These are phyloP conservation scores for Leccinum ochraceum DNA, from an alignment of 768 basidiomycete genomes.

Conservation along the genomic window DNA sequence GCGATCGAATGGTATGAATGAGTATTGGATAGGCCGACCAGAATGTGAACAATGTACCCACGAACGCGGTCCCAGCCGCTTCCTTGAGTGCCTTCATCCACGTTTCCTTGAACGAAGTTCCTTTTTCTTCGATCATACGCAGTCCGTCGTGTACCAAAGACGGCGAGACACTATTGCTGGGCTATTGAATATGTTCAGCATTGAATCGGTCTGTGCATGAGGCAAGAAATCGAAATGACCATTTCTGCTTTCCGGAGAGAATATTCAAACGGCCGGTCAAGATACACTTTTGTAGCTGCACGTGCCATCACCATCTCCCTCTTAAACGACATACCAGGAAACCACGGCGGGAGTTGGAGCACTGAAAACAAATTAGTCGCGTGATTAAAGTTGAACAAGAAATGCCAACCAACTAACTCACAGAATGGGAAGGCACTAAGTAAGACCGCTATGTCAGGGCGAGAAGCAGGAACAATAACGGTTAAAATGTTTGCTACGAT, in stretches of 20 bases:
- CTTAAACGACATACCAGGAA: not conserved
- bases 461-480: not conserved
- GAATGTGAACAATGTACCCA: not conserved
- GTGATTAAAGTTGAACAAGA: not conserved
- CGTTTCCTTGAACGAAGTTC: not conserved
- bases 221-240: not conserved
- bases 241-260: not conserved
- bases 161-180: not conserved
- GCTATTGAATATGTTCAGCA: not conserved
- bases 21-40: not conserved
- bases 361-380: not conserved
- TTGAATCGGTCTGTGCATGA: not conserved
- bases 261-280: not conserved
- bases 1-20: not conserved
- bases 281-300: not conserved
- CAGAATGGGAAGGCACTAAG: not conserved
- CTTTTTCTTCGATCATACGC: not conserved
- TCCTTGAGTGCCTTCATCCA: not conserved
- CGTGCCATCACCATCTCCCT: not conserved
- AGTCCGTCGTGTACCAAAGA: not conserved
- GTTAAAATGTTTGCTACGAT: not conserved
- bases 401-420: not conserved
- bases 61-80: not conserved
- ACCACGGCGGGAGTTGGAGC: not conserved
- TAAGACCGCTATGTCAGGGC: not conserved